These are phyloP conservation scores for Magnusiomyces suaveolens DNA, from an alignment of 1,139 yeast genomes.

Conservation along the genomic window DNA sequence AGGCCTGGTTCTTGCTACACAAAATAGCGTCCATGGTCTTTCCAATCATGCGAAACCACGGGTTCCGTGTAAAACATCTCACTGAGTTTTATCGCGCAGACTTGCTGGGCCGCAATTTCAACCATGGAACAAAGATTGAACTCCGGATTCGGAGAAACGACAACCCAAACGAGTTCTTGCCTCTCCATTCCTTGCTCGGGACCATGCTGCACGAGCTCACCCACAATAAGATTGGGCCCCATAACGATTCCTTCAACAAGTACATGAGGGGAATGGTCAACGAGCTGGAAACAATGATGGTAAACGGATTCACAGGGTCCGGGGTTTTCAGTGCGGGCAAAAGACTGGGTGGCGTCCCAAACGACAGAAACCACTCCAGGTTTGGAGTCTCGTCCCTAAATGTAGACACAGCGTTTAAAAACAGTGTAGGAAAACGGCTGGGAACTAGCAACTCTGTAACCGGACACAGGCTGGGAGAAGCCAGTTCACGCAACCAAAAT, in stretches of 20 bases:
- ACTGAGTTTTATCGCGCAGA: conserved; percentile 76
- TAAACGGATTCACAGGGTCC: conserved; percentile 36
- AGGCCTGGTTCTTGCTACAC: conserved; percentile 28
- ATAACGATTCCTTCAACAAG: conserved; percentile 60
- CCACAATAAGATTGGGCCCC: conserved; percentile 75
- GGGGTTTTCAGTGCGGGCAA: conserved; percentile 45
- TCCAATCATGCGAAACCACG: conserved; percentile 64
- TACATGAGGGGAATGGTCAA: conserved; percentile 52
- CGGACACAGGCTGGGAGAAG: neutral
- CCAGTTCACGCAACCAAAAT: neutral
- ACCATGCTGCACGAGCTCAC: conserved; percentile 84
- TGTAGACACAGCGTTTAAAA: neutral
- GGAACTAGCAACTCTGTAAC: neutral
- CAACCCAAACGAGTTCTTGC: conserved; percentile 49
- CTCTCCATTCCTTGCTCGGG: conserved; percentile 61
- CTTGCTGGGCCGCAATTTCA: conserved; percentile 77
- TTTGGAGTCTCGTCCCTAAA: neutral
- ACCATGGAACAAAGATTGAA: conserved; percentile 66
- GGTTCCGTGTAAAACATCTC: conserved; percentile 55
- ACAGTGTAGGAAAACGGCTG: neutral
- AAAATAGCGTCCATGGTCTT: conserved; percentile 30
- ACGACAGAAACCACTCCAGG: neutral
- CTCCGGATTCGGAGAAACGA: conserved; percentile 56
- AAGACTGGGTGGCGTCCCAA: conserved; percentile 38
- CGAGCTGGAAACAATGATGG: conserved; percentile 49